phyloP scores from a whole-genome alignment of 1,139 yeast genomes.

The Yarrowia galli region DNA sequence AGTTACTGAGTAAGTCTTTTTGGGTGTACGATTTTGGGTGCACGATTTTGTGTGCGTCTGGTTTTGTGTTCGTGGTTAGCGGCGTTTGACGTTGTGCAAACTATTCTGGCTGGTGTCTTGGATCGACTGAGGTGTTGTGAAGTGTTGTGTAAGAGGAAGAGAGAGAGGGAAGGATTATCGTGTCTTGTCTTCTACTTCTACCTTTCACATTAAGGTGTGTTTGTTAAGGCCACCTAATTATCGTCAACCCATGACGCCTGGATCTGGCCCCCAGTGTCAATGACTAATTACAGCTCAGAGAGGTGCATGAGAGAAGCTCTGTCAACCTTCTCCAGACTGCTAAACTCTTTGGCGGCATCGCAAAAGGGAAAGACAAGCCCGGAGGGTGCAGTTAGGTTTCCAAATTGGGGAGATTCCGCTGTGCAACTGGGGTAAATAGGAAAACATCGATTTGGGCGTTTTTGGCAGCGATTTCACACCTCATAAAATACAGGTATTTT shows the following conservation, averaged over 20 bases:
- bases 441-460: too few relatives aligned
- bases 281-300: constrained; percentile 9
- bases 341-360: constrained; percentile 8
- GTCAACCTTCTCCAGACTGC: too few relatives aligned
- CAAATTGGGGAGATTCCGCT: constrained; percentile 11
- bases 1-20: background rate
- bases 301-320: constrained; percentile 14
- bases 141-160: background rate
- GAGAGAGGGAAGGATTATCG: background rate
- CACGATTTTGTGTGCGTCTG: too few relatives aligned
- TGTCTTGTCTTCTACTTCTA: too few relatives aligned
- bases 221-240: background rate
- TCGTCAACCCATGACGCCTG: constrained; percentile 15
- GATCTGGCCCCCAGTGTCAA: background rate
- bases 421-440: constrained; percentile 20
- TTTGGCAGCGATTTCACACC: too few relatives aligned
- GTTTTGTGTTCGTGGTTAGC: background rate
- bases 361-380: constrained; percentile 25
- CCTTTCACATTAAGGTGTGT: background rate
- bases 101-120: background rate
- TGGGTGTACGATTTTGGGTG: too few relatives aligned
- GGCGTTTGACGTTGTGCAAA: constrained; percentile 7
- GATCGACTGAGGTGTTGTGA: too few relatives aligned
- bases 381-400: constrained; percentile 14
- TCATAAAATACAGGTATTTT: too few relatives aligned